A percentile compares a stretch with the other conserved stretches of the same genome.
Conservation (phyloP, 2,329 filamentous ascomycete genomes). For the Fusarium fujikuroi region DNA sequence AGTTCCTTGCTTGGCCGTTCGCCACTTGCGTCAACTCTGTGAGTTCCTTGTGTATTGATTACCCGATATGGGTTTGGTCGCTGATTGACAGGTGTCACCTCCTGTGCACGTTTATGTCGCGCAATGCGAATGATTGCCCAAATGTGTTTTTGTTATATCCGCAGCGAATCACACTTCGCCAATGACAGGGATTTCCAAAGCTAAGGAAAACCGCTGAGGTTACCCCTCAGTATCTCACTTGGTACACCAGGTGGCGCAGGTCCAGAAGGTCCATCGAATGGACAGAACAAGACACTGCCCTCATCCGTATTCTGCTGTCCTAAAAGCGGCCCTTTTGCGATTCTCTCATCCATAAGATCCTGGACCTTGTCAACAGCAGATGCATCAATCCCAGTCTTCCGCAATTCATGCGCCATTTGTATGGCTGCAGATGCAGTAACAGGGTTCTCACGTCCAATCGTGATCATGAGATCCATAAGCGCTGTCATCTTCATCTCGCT, state of each 20-base stretch:
- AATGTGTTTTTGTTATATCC: not conserved
- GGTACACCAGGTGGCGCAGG: constrained; percentile 27
- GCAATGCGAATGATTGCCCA: not conserved
- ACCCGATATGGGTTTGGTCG: not conserved
- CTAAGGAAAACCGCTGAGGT: not conserved
- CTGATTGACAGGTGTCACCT: not conserved
- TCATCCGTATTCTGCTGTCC: constrained; percentile 20
- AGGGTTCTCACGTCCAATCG: constrained; percentile 71
- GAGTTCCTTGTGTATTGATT: constrained; percentile 2
- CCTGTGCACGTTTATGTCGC: not conserved
- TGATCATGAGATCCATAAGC: constrained; percentile 73
- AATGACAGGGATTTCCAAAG: not conserved
- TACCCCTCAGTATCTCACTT: constrained; percentile 7
- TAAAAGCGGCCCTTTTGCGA: constrained; percentile 29
- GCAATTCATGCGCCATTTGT: constrained; percentile 74
- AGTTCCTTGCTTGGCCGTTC: not conserved
- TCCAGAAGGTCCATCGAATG: constrained; percentile 28
- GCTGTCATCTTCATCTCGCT: constrained; percentile 70
- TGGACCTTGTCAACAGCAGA: constrained; percentile 39
- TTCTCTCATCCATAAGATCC: constrained; percentile 25
- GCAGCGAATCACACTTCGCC: not conserved
- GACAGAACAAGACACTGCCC: constrained; percentile 38
- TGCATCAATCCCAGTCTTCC: constrained; percentile 50
- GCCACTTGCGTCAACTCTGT: not conserved
- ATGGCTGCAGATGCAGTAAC: constrained; percentile 76